Conservation (phyloP, 1,284 basidiomycete genomes). For the Wallemia hederae region DNA sequence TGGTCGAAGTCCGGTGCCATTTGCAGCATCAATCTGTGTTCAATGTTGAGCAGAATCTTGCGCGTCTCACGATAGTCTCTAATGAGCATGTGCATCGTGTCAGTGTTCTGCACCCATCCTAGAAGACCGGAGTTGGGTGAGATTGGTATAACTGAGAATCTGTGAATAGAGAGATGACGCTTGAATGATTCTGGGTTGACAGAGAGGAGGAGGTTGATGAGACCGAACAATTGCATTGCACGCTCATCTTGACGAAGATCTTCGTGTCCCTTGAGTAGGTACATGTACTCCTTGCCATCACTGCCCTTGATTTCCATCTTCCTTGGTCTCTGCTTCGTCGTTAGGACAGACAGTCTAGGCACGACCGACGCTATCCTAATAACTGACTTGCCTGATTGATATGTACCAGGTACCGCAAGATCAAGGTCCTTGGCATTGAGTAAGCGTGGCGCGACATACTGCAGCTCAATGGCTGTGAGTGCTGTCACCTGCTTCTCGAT, state of each 20-base stretch:
- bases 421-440: conserved; percentile 70
- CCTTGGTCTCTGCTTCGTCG: conserved; percentile 92
- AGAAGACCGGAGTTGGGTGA: conserved; percentile 86
- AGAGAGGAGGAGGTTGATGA: conserved; percentile 80
- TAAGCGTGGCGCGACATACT: conserved; percentile 86
- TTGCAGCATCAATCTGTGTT: conserved; percentile 94
- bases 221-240: conserved; percentile 95
- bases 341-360: conserved; percentile 67
- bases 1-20: conserved; percentile 99
- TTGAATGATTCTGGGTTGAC: conserved; percentile 90
- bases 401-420: conserved; percentile 88
- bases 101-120: conserved; percentile 88
- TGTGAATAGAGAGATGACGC: conserved; percentile 76
- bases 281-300: conserved; percentile 83
- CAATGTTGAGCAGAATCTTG: conserved; percentile 91
- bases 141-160: conserved; percentile 75
- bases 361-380: conserved; percentile 60
- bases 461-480: conserved; percentile 70
- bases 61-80: conserved; percentile 79
- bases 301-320: conserved; percentile 64
- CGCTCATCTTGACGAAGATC: conserved; percentile 96
- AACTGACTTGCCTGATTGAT: conserved; percentile 63
- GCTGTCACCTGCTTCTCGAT: conserved; percentile 80
- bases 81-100: conserved; percentile 93
- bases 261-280: conserved; percentile 87